phyloP scores from a whole-genome alignment of 2,329 filamentous ascomycete genomes.

The Paraphaeosphaeria minitans region DNA sequence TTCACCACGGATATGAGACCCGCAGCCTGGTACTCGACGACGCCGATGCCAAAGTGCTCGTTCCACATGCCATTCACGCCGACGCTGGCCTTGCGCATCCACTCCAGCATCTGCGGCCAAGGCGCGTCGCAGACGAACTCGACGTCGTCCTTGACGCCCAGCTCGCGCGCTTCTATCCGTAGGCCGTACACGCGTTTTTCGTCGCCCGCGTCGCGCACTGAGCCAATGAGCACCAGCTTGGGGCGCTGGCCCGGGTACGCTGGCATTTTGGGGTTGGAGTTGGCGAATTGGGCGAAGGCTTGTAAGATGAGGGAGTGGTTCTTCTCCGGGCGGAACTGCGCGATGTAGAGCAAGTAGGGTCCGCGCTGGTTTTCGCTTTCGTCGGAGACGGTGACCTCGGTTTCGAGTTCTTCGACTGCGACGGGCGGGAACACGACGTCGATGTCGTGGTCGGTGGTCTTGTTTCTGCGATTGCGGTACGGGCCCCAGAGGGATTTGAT shows the following conservation, averaged over 20 bases:
- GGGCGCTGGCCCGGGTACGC: conserved; percentile 58
- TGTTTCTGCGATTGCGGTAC: conserved; percentile 48
- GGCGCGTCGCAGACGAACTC: conserved; percentile 88
- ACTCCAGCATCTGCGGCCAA: conserved; percentile 84
- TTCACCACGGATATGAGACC: conserved; percentile 93
- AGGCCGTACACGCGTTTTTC: conserved; percentile 86
- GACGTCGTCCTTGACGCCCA: conserved; percentile 78
- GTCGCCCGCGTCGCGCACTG: conserved; percentile 83
- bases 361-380: conserved; percentile 72
- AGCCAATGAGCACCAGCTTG: conserved; percentile 83
- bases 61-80: conserved; percentile 99
- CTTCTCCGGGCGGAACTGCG: conserved; percentile 97
- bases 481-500: conserved; percentile 78
- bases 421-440: conserved; percentile 89
- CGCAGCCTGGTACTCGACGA: conserved; percentile 97
- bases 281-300: conserved; percentile 78
- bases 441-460: conserved; percentile 62
- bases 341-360: conserved; percentile 84
- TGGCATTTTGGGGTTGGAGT: conserved; percentile 31
- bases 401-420: conserved; percentile 81
- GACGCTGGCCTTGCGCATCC: conserved; percentile 76
- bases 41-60: conserved; percentile 97
- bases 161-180: conserved; percentile 81
- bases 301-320: conserved; percentile 87
- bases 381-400: conserved; percentile 72